These are phyloP conservation scores for Mortierella claussenii DNA, from an alignment of 192 early-diverging fungal species.

Conservation along the genomic window DNA sequence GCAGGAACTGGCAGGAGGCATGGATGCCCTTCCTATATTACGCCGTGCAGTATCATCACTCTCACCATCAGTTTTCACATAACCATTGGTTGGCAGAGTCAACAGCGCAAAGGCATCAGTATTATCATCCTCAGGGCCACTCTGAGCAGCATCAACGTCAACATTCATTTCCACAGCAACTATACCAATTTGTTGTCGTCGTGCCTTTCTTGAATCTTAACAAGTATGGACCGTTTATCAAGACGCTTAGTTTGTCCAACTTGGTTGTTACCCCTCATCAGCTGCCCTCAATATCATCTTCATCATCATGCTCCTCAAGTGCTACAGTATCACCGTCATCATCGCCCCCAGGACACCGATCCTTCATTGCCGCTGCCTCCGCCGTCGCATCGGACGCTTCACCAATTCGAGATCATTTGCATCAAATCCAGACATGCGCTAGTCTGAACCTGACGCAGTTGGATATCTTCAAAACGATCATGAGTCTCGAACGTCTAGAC, in stretches of 20 bases:
- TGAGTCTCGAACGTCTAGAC: slow-evolving; percentile 41
- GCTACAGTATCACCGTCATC: not conserved
- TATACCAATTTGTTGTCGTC: not conserved
- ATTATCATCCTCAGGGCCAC: too few species aligned
- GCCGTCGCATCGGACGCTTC: not conserved
- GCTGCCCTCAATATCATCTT: not conserved
- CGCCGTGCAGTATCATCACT: slow-evolving; percentile 19
- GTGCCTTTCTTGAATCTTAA: slow-evolving; percentile 30
- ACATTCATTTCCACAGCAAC: slow-evolving; percentile 7
- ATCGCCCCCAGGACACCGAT: not conserved
- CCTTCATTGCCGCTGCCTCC: too few species aligned
- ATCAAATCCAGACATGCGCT: slow-evolving; percentile 30
- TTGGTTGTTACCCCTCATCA: slow-evolving; percentile 19
- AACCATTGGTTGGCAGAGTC: not conserved
- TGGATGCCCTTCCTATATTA: slow-evolving; percentile 46
- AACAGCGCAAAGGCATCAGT: too few species aligned
- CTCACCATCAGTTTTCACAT: not conserved
- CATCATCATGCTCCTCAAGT: not conserved
- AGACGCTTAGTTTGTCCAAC: slow-evolving; percentile 21
- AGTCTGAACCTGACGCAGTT: slow-evolving; percentile 22
- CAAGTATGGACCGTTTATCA: slow-evolving; percentile 43
- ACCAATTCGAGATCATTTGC: slow-evolving; percentile 31
- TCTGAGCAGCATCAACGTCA: not conserved
- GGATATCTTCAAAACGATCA: slow-evolving; percentile 35
- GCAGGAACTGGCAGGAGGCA: slow-evolving; percentile 31